Evolutionary conservation across 371 early-diverging fungal species (phyloP).

Genomic region (Parasitella parasitica): DNA sequence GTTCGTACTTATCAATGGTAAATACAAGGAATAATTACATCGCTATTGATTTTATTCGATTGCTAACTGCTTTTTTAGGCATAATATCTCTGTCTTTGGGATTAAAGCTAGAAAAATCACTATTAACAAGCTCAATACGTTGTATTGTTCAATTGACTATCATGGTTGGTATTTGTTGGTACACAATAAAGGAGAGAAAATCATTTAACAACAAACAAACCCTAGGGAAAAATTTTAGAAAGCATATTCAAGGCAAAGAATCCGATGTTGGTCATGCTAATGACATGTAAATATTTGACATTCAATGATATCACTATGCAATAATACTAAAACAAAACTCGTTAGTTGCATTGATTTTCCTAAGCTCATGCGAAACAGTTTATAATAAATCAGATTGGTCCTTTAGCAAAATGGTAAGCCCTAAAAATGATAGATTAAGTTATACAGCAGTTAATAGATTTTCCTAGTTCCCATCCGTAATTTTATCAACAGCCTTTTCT

Average conservation of each 20-base stretch:
- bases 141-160: slow-evolving; percentile 65
- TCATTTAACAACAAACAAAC: background rate
- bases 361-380: slow-evolving; percentile 59
- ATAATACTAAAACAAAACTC: too few species aligned
- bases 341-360: slow-evolving; percentile 44
- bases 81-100: slow-evolving; percentile 57
- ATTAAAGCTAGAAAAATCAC: slow-evolving; percentile 58
- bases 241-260: slow-evolving; percentile 63
- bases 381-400: slow-evolving; percentile 61
- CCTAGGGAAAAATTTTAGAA: slow-evolving; percentile 60
- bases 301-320: too few species aligned
- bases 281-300: slow-evolving; percentile 60
- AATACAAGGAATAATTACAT: background rate
- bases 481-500: slow-evolving; percentile 48
- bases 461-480: slow-evolving; percentile 47
- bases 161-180: slow-evolving; percentile 45
- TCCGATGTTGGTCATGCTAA: slow-evolving; percentile 52
- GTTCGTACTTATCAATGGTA: slow-evolving; percentile 50
- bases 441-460: background rate
- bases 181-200: background rate
- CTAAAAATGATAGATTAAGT: background rate
- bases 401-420: slow-evolving; percentile 53
- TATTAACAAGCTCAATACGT: slow-evolving; percentile 62
- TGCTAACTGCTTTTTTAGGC: slow-evolving; percentile 28
- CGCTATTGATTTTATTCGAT: background rate